These are phyloP conservation scores for Trichosporon sp. DNA, from an alignment of 1,284 basidiomycete genomes.

Conservation along the genomic window DNA sequence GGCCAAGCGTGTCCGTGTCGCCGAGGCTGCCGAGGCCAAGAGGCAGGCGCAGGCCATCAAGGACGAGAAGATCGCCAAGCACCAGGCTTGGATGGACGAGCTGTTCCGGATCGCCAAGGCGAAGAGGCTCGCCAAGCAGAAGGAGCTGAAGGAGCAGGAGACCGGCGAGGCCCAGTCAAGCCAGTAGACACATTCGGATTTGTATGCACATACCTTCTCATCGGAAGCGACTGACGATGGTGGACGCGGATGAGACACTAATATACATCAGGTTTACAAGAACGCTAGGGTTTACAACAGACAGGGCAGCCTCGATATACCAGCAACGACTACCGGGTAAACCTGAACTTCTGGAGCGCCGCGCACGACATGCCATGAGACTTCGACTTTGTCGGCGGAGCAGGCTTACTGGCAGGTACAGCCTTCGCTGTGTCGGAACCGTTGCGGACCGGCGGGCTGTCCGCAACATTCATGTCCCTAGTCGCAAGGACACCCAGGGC, in stretches of 20 bases:
- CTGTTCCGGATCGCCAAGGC: conserved; percentile 12
- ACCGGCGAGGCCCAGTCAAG: neutral
- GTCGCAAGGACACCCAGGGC: conserved; percentile 18
- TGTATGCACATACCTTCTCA: conserved; percentile 20
- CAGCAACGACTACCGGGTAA: conserved; percentile 17
- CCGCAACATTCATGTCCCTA: conserved; percentile 15
- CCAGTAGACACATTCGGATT: conserved; percentile 14
- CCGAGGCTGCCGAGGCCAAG: conserved; percentile 8
- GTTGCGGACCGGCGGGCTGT: neutral
- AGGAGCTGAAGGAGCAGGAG: conserved; percentile 18
- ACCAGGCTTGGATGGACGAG: conserved; percentile 18
- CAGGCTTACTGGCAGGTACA: neutral
- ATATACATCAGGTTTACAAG: neutral
- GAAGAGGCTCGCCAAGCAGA: neutral
- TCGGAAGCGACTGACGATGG: neutral
- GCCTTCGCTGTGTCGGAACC: neutral
- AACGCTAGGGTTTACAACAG: neutral
- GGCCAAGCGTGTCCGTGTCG: conserved; percentile 14
- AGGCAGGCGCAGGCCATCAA: conserved; percentile 10
- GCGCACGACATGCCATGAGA: conserved; percentile 27
- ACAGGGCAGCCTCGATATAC: neutral
- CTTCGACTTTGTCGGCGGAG: neutral
- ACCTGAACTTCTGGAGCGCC: conserved; percentile 32
- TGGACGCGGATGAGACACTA: neutral
- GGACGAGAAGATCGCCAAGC: conserved; percentile 7